phyloP scores from a whole-genome alignment of 176 grass and related monocot species.

The Rhipidocladum racemiflorum region DNA sequence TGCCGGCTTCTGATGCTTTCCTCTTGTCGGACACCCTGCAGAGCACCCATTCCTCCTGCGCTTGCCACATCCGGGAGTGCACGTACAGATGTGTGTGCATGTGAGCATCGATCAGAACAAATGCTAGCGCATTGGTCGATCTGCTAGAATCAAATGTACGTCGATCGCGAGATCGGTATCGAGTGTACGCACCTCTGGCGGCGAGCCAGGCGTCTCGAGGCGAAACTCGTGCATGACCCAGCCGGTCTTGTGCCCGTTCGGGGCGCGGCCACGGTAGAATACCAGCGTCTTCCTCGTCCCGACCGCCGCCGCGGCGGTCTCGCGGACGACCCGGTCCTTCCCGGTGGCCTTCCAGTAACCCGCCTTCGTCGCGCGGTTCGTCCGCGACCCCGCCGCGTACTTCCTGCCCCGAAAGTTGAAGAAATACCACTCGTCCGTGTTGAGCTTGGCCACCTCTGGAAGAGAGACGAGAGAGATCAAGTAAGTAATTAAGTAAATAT shows the following conservation, averaged over 20 bases:
- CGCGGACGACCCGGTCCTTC: conserved; percentile 47
- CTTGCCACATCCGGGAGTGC: background rate
- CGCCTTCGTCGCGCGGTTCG: conserved; percentile 65
- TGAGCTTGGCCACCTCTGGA: conserved; percentile 63
- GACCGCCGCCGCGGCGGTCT: conserved; percentile 17
- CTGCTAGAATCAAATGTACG: background rate
- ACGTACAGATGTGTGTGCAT: background rate
- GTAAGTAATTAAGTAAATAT: background rate
- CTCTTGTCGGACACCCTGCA: conserved; percentile 68
- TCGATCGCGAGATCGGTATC: background rate
- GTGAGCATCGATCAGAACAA: background rate
- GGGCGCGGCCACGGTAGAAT: conserved; percentile 66
- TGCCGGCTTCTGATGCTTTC: conserved; percentile 17
- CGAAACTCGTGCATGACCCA: conserved; percentile 91
- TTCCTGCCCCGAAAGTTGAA: conserved; percentile 72
- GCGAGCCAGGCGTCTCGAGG: conserved; percentile 42
- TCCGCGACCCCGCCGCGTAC: conserved; percentile 61
- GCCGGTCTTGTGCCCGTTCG: conserved; percentile 49
- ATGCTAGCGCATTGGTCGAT: too few relatives aligned
- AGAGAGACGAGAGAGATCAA: background rate
- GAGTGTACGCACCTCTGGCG: conserved; percentile 38
- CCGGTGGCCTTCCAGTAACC: conserved; percentile 86
- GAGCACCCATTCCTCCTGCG: conserved; percentile 75
- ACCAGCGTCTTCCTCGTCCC: conserved; percentile 85
- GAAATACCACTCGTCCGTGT: conserved; percentile 71